Base-by-base conservation (phyloP, 1,284 basidiomycete genomes). In the Cryptococcus wingfieldii region DNA sequence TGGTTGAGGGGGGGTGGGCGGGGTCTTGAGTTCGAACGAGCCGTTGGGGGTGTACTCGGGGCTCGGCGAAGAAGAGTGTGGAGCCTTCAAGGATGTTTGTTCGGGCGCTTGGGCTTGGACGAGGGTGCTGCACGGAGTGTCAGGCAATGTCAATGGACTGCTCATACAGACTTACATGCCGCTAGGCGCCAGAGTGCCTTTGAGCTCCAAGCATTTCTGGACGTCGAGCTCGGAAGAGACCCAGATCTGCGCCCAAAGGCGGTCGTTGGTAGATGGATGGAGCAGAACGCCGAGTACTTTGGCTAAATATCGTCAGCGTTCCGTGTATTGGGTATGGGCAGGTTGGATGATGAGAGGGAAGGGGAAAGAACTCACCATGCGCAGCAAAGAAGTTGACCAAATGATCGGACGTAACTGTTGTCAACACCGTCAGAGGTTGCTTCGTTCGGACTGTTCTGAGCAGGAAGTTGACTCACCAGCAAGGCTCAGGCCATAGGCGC, bases 241-340 rank as follows among this genome's bases (percentile, higher is more conserved):
- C 63, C 64, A 72, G 8, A 72, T 55, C 43, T 71, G 70, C 5
- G 72, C 72, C 70, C 69, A 72, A 51, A 69, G 67, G 38, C 56
- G 42, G 7, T 58, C 27, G 8, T 38, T 47, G 4, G 48, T 13
- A 23, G 45, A 39, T 12, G 66, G 62, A 42, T 71, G 67, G 10
- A 70, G 56, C 7, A 67, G 61, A 13, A 69, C 59, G 7, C 66
- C 69, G 19, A 62, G 58, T 16, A 71, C 61, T 14, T 49, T 60
- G 13, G 66, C 68, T 66, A 47, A 13, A 47, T 14, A 45, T 18
- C 4, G 47, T 50, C 48, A 53, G 59, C 18, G 5, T 6, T 43
- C 19, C 12, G 3, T 9, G 28, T 4, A 49, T 23, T 23, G 14
- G 38, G 34, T 41, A 8, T 19, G 39, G 25, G 28, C 31, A 47